Evolutionary conservation across 2,329 filamentous ascomycete species (phyloP), one percentile per base, ranked within the genome.

Genomic region (Erysiphe neolycopersici): DNA sequence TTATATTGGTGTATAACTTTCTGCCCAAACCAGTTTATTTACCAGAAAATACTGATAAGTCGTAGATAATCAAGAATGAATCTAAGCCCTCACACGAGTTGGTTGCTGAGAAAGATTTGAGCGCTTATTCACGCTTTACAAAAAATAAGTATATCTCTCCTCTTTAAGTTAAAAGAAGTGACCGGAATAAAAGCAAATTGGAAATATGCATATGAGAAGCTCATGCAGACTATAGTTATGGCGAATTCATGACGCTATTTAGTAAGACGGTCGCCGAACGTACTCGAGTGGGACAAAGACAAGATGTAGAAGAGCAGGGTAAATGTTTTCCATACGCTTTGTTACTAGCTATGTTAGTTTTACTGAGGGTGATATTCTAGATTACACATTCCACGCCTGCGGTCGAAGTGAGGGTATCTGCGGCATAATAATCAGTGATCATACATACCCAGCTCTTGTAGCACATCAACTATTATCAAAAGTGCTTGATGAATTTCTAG

Each of bases 401-500:
- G 73, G 69, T 49, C 75, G 76, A 50, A 78, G 75, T 52, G 69
- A 83, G 60, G 79, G 79, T 52, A 64, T 84, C 53, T 75, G 74
- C 53, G 78, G 75, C 52, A 73, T 85, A 59, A 76, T 84, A 55
- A 83, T 85, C 57, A 76, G 72, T 49, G 76, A 83, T 55, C 70
- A 76, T 55, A 70, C 76, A 53, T 85, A 85, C 60, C 78, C 79
- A 40, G 66, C 70, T 32, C 67, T 87, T 9, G 81, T 85, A 19
- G 84, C 84, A 19, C 84, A 93, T 59, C 78, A 83, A 60, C 68
- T 94, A 44, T 73, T 93, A 51, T 78, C 75, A 58, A 92, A 93
- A 61, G 68, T 89, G 44, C 65, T 84, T 59, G 82, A 93, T 61
- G 83, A 92, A 60, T 94, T 93, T 61, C 67, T 85, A 35, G 64